These are phyloP conservation scores for Pezicula neosporulosa DNA, from an alignment of 2,329 filamentous ascomycete genomes.

Conservation along the genomic window DNA sequence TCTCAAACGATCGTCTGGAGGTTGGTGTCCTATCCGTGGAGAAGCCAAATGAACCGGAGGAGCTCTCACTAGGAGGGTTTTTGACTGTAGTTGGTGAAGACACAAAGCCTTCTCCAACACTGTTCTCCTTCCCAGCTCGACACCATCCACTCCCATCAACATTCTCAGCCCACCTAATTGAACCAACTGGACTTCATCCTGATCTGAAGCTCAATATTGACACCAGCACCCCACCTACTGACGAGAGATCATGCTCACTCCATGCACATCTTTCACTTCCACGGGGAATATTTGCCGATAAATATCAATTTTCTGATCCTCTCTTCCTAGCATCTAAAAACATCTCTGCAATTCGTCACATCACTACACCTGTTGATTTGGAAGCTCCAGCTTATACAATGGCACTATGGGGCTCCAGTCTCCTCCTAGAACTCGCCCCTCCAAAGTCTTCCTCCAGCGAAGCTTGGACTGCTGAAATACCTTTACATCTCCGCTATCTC, in stretches of 20 bases:
- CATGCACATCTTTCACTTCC: constrained; percentile 84
- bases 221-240: constrained; percentile 43
- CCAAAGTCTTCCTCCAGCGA: constrained; percentile 27
- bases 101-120: constrained; percentile 65
- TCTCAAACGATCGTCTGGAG: constrained; percentile 59
- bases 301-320: constrained; percentile 75
- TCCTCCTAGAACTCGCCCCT: constrained; percentile 72
- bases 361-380: constrained; percentile 77
- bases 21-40: constrained; percentile 75
- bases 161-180: constrained; percentile 63
- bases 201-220: constrained; percentile 67
- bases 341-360: constrained; percentile 62
- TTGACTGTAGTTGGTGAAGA: constrained; percentile 77
- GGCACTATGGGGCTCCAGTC: constrained; percentile 71
- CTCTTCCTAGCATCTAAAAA: constrained; percentile 82
- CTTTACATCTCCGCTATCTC: constrained; percentile 83
- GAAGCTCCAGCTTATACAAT: constrained; percentile 86
- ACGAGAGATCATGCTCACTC: constrained; percentile 62
- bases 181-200: constrained; percentile 80
- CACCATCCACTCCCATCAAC: constrained; percentile 57
- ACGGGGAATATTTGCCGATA: constrained; percentile 77
- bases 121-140: constrained; percentile 81
- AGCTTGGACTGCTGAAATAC: constrained; percentile 66
- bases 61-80: constrained; percentile 75
- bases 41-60: constrained; percentile 61